Conservation (phyloP, 2,329 filamentous ascomycete species). For the Colletotrichum melonis region DNA sequence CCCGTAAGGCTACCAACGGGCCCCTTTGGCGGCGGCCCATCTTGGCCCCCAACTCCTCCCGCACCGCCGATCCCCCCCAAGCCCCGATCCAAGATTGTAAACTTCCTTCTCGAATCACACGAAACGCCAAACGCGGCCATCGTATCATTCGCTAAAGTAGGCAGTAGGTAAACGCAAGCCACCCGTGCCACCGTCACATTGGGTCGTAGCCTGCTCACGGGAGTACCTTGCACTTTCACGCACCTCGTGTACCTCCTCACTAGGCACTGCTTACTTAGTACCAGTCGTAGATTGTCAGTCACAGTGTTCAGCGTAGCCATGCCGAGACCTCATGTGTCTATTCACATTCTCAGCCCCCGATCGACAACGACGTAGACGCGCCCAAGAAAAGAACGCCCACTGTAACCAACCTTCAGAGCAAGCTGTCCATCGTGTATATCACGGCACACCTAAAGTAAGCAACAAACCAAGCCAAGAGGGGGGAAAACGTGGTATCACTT, state of each 20-base stretch:
- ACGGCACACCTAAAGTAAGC: background rate
- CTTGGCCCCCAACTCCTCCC: conserved; percentile 20
- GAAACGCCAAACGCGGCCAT: background rate
- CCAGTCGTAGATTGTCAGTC: background rate
- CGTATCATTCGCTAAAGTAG: conserved; percentile 1
- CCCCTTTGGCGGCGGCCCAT: background rate
- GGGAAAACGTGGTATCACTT: conserved; percentile 7
- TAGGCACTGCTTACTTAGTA: no score
- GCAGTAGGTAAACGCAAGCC: background rate
- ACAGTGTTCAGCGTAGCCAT: background rate
- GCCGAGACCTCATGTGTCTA: background rate
- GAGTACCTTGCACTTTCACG: conserved; percentile 18
- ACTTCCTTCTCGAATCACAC: background rate
- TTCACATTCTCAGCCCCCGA: background rate
- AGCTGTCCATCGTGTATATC: background rate
- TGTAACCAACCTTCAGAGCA: background rate
- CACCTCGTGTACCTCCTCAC: background rate
- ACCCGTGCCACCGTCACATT: conserved; percentile 12
- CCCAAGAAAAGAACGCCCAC: background rate
- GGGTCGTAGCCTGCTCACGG: background rate
- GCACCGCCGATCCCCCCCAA: background rate
- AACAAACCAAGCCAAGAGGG: background rate
- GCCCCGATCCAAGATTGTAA: conserved; percentile 8
- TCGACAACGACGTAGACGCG: background rate
- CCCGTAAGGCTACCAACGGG: conserved; percentile 21